Evolutionary conservation across 208 protist genomes (phyloP).

Genomic region (Balamuthia mandrillaris): DNA sequence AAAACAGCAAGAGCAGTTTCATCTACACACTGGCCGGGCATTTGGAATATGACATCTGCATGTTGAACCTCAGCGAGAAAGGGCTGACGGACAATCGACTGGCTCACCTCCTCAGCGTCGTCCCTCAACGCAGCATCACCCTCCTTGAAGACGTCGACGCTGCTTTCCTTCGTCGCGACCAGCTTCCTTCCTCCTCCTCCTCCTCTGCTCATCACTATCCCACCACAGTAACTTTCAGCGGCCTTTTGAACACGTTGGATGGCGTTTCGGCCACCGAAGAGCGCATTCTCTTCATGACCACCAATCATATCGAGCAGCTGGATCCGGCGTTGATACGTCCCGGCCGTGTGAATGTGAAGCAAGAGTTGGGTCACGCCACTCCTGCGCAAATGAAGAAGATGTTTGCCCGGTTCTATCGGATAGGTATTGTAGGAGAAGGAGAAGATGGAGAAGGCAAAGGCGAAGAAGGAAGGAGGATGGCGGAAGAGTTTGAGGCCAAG

Average conservation of each 20-base stretch:
- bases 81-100: constrained; percentile 4
- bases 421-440: too few species aligned
- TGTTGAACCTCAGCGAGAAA: constrained; percentile 65
- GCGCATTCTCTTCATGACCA: constrained; percentile 92
- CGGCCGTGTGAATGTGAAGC: constrained; percentile 87
- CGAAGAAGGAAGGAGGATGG: too few species aligned
- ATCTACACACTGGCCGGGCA: constrained; percentile 90
- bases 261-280: constrained; percentile 89
- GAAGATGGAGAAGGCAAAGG: too few species aligned
- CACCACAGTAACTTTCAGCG: constrained; percentile 82
- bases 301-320: constrained; percentile 90
- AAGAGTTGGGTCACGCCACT: constrained; percentile 78
- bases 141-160: constrained; percentile 92
- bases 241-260: constrained; percentile 91
- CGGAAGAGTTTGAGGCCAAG: too few species aligned
- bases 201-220: too few species aligned
- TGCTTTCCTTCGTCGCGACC: constrained; percentile 71
- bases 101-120: constrained; percentile 59
- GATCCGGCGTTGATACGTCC: constrained; percentile 89
- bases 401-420: constrained; percentile 83
- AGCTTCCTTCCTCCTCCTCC: not conserved
- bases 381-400: constrained; percentile 74
- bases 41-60: constrained; percentile 84
- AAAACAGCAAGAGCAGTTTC: constrained; percentile 81
- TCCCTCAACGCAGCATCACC: constrained; percentile 80